These are phyloP conservation scores for Knoxdaviesia proteae DNA, from an alignment of 2,329 filamentous ascomycete genomes.

Conservation along the genomic window DNA sequence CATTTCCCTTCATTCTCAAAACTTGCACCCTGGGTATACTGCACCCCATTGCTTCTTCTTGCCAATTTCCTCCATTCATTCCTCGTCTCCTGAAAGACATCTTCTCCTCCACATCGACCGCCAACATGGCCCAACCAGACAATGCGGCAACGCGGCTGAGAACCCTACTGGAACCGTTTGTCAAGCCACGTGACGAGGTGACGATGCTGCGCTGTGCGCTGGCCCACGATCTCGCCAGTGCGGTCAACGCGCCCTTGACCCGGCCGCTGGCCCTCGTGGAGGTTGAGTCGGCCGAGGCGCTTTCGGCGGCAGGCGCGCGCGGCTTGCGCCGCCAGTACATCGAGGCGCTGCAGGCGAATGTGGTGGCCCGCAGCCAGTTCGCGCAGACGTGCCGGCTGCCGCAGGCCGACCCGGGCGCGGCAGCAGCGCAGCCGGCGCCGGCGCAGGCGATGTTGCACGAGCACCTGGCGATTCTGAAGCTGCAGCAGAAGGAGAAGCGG, in stretches of 20 bases:
- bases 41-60: too few species aligned
- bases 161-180: constrained; percentile 22
- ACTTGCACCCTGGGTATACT: too few species aligned
- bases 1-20: too few species aligned
- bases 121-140: too few species aligned
- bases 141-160: too few species aligned
- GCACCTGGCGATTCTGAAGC: constrained; percentile 27
- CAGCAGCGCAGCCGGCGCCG: too few species aligned
- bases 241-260: constrained; percentile 3
- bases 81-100: too few species aligned
- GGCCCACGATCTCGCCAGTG: constrained; percentile 24
- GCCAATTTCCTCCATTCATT: too few species aligned
- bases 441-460: constrained; percentile 17
- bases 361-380: constrained; percentile 16
- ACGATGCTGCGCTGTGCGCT: constrained; percentile 33
- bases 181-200: constrained; percentile 36
- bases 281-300: constrained; percentile 4
- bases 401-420: too few species aligned
- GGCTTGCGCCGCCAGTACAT: constrained; percentile 34
- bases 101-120: too few species aligned
- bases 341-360: constrained; percentile 29
- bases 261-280: constrained; percentile 3
- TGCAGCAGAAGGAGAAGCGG: constrained; percentile 29
- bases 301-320: constrained; percentile 14
- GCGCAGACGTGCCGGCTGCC: too few species aligned